phyloP scores from a whole-genome alignment of 805 yeast species.

The Candida berthetii region DNA sequence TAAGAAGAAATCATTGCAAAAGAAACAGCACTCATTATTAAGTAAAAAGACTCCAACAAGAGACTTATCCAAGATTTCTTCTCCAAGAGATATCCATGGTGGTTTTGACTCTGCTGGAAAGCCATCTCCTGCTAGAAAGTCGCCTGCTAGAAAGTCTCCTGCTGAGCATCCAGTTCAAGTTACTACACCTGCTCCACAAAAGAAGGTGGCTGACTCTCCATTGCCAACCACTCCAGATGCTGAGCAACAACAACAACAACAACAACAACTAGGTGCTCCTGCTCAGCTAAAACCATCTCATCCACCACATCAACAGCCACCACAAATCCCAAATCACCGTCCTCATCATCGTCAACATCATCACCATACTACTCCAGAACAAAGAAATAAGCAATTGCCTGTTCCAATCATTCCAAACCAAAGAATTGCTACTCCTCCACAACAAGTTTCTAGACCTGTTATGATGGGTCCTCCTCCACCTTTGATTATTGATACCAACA shows the following conservation, averaged over 20 bases:
- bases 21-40: neutral
- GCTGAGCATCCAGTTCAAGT: no score
- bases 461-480: neutral
- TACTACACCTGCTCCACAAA: neutral
- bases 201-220: neutral
- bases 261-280: neutral
- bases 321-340: neutral
- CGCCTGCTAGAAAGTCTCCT: neutral
- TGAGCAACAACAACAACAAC: no score
- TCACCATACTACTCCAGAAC: neutral
- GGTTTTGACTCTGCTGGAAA: neutral
- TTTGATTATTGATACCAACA: neutral
- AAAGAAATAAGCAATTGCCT: conserved; percentile 11
- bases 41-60: neutral
- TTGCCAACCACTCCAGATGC: neutral
- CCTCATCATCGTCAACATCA: neutral
- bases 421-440: conserved; percentile 2
- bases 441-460: neutral
- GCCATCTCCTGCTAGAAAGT: no score
- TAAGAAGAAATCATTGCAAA: neutral
- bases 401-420: conserved; percentile 14
- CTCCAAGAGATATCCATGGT: neutral
- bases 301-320: no score
- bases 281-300: no score
- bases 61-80: neutral